Base-by-base conservation (phyloP, 495 filamentous ascomycete species). In the Hyaloscypha hepaticicola region DNA sequence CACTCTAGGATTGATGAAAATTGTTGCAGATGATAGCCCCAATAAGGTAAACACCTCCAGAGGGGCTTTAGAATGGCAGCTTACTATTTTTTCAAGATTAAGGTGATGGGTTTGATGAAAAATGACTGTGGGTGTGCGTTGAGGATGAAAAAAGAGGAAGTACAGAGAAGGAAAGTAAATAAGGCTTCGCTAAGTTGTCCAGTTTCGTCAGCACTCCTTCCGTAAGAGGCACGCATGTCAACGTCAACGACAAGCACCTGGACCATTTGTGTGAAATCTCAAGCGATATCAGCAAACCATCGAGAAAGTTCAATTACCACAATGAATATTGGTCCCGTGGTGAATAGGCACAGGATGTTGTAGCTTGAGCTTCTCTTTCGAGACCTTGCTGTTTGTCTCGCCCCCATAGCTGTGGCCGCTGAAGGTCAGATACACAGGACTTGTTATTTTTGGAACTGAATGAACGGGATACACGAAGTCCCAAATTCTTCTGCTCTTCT, bases 81-180 rank as follows among this genome's bases (percentile, higher is more conserved):
- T 5, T 19, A 26, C 19, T 16, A 16, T 14, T 16, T 14, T 14
- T 45, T 19, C 11, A 16, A 45, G 38, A 45, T 45, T 9, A 45
- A 8, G 1, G 11, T 16, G 50, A 53, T 26, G 50, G 50, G 5
- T 12, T 19, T 24, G 50, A 53, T 26, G 50, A 21, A 53, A 53
- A 45, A 45, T 4, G 38, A 45, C 12, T 16, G 6, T 45, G 38
- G n/a, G n/a, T 16, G 9, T 24, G n/a, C 5, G 50, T 9, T 53
- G 50, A 25, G 25, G 50, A 53, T n/a, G n/a, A 53, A 25, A 25
- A 21, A 25, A 12, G 38, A 16, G 1, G 38, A 45, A 19, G 25
- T 9, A 21, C 21, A 53, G 50, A 53, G 50, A 53, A 53, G 50
- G 50, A 53, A 53, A 26, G n/a, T 53, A 16, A 24, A 26, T 24